phyloP scores from a whole-genome alignment of 257 asterid genomes.

The Solanum bulbocastanum region DNA sequence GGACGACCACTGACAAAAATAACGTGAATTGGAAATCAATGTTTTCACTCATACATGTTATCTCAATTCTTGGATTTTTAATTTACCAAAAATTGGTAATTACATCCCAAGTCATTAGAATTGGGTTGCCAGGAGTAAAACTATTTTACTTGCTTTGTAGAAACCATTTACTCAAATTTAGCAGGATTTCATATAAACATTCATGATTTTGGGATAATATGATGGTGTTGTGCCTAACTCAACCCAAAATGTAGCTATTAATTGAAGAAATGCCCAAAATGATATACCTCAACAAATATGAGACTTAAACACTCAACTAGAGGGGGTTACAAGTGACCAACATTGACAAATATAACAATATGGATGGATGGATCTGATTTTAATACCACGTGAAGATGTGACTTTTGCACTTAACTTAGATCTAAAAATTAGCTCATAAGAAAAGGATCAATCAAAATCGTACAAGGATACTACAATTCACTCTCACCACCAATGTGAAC shows the following conservation, averaged over 20 bases:
- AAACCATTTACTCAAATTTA: background rate
- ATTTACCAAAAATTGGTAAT: background rate
- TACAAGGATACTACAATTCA: background rate
- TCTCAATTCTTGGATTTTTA: background rate
- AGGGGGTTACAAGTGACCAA: background rate
- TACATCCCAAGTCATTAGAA: background rate
- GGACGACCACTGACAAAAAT: background rate
- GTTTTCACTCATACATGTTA: background rate
- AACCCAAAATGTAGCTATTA: background rate
- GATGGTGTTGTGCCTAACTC: background rate
- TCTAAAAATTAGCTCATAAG: background rate
- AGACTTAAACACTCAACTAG: too few species aligned
- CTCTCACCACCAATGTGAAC: background rate
- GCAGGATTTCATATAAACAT: background rate
- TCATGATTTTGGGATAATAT: background rate
- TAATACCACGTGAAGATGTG: background rate
- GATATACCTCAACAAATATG: background rate
- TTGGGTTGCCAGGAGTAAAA: background rate
- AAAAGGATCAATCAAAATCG: background rate
- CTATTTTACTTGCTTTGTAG: background rate
- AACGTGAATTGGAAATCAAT: background rate
- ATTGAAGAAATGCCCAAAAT: background rate
- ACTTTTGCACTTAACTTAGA: background rate
- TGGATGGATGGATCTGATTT: background rate
- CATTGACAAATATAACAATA: background rate